Evolutionary conservation across 2,329 filamentous ascomycete genomes (phyloP).

Genomic region (Chalaropsis thielavioides): DNA sequence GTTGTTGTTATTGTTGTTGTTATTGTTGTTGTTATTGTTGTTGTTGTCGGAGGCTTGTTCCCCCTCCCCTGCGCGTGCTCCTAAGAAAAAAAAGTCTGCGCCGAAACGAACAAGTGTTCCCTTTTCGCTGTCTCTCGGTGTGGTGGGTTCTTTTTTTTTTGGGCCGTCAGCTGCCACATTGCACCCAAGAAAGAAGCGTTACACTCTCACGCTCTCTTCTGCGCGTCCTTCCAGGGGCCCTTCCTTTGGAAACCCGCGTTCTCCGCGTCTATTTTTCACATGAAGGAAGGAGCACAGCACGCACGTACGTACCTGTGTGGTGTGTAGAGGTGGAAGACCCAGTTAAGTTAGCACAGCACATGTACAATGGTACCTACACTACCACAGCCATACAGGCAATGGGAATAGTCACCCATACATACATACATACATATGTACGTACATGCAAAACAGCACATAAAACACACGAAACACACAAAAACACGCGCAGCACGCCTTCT

Average conservation of each 20-base stretch:
- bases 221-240: slow-evolving; percentile 15
- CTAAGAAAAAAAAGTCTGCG: neutral
- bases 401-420: no score
- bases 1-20: neutral
- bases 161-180: neutral
- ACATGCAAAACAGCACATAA: neutral
- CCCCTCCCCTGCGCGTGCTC: neutral
- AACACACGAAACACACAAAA: neutral
- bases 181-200: neutral
- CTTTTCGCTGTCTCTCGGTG: neutral
- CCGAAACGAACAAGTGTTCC: slow-evolving; percentile 6
- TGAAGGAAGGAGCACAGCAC: neutral
- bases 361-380: no score
- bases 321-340: neutral
- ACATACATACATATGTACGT: neutral
- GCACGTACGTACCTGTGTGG: neutral
- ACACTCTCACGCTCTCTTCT: neutral
- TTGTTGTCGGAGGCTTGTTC: neutral
- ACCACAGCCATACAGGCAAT: no score
- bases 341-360: neutral
- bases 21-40: neutral
- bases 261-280: slow-evolving; percentile 21
- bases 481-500: neutral
- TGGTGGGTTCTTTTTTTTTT: neutral
- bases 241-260: slow-evolving; percentile 17